Percentiles rank a stretch among this genome's conserved stretches.
phyloP scores from a whole-genome alignment of 768 basidiomycete species.

The Nevesoporus exiguus region DNA sequence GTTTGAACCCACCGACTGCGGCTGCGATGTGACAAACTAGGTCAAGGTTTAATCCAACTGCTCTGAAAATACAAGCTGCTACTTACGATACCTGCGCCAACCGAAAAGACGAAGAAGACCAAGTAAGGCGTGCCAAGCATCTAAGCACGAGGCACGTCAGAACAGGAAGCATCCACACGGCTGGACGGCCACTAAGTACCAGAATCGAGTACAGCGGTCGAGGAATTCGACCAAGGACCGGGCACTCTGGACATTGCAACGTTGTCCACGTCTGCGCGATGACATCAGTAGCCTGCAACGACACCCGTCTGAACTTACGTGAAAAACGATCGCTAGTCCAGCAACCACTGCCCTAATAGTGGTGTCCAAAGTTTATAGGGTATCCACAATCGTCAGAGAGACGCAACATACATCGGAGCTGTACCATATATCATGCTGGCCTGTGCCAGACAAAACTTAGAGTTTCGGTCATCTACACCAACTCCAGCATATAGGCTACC shows the following conservation, averaged over 20 bases:
- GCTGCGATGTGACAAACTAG: conserved; percentile 17
- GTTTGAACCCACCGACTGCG: conserved; percentile 31
- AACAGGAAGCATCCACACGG: not conserved
- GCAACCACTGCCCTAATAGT: conserved; percentile 39
- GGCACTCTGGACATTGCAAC: conserved; percentile 25
- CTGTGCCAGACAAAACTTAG: conserved; percentile 45
- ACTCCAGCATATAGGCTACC: conserved; percentile 34
- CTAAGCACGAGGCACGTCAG: conserved; percentile 24
- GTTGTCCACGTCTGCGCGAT: conserved; percentile 37
- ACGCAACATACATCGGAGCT: conserved; percentile 46
- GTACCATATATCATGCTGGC: conserved; percentile 52
- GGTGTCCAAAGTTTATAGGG: conserved; percentile 1
- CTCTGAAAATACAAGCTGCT: conserved; percentile 13
- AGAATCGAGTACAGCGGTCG: conserved; percentile 24
- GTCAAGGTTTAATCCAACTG: conserved; percentile 11
- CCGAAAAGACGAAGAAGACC: conserved; percentile 40
- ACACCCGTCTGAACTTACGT: conserved; percentile 26
- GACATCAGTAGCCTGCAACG: conserved; percentile 1
- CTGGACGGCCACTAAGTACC: conserved; percentile 16
- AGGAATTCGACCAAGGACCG: conserved; percentile 20
- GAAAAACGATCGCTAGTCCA: conserved; percentile 40
- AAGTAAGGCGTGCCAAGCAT: conserved; percentile 39
- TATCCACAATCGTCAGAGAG: not conserved
- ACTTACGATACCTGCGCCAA: conserved; percentile 39
- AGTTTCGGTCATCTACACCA: conserved; percentile 22